Evolutionary conservation across 1,284 basidiomycete species (phyloP), one percentile per base, ranked within the genome.

Genomic region (Rhodotorula sp.): DNA sequence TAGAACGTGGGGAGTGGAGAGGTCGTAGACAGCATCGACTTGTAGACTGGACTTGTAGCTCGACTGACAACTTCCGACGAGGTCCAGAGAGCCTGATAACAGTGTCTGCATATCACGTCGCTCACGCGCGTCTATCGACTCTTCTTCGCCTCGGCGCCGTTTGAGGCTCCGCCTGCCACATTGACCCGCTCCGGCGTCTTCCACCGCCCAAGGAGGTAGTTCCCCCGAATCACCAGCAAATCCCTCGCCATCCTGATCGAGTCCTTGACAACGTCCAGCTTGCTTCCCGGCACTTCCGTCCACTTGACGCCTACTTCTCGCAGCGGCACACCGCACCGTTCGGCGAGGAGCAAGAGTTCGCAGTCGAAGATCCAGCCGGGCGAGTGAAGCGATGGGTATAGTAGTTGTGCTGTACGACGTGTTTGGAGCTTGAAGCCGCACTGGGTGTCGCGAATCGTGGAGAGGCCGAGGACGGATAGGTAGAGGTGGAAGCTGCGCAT

Each of bases 341-440:
- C 55, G 5, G 93, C 91, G 27, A 94, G 84, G n/a, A 95, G 83
- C n/a, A 96, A 83, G 4, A 96, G 85, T 79, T 96, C 94, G 64
- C 95, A 94, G 79, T 96, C 93, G 77, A 96, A 96, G 78, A 95
- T 94, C 93, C 93, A 96, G 0, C 73, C 66, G 27, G 72, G 67
- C 1, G 68, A 72, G 53, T 91, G 91, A 76, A 93, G 88, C 4
- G 84, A 84, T 1, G 92, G 91, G 80, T 95, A 96, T 67, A 96
- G 87, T 64, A 86, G 84, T 58, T 84, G 85, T 13, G 92, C 92
- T 0, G 92, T 89, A 9, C 84, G 79, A 4, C 92, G 90, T 11
- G 92, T 88, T 80, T 92, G 92, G 29, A 94, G 86, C 81, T 97
- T 96, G 87, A 97, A 97, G 49, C 94, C 94, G 79, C 94, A 96